Evolutionary conservation across 148 eudicot species (phyloP).

Genomic region (Silene latifolia): DNA sequence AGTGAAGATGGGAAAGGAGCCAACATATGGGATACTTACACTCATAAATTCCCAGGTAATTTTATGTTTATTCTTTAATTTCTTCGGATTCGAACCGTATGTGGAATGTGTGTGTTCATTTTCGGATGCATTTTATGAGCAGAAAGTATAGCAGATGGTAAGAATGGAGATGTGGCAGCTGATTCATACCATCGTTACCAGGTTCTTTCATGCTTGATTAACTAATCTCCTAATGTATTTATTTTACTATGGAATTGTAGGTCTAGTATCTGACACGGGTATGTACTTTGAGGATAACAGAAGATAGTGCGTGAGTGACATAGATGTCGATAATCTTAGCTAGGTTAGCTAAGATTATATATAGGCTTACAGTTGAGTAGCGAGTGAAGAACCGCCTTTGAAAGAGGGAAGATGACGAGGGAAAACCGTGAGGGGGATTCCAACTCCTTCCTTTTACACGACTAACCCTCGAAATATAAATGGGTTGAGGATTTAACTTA

Average conservation of each 20-base stretch:
- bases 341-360: too few relatives aligned
- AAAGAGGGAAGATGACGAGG: too few relatives aligned
- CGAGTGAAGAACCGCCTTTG: too few relatives aligned
- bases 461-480: too few relatives aligned
- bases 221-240: neutral
- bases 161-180: constrained; percentile 24
- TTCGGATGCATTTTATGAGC: neutral
- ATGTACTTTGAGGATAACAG: too few relatives aligned
- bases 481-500: too few relatives aligned
- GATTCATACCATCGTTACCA: constrained; percentile 37
- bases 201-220: constrained; percentile 13
- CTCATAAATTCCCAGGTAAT: constrained; percentile 30
- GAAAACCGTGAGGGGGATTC: too few relatives aligned
- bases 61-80: neutral
- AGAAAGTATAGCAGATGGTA: neutral
- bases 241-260: neutral
- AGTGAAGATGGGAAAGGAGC: constrained; percentile 17
- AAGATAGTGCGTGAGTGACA: too few relatives aligned
- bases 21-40: constrained; percentile 20
- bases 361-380: too few relatives aligned
- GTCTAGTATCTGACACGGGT: neutral
- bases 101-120: neutral
- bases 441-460: too few relatives aligned
- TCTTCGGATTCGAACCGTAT: neutral
- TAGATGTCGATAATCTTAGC: too few relatives aligned